Evolutionary conservation across 331 rosid genomes (phyloP), one percentile per base, ranked within the genome.

Genomic region (Malus hybrid): DNA sequence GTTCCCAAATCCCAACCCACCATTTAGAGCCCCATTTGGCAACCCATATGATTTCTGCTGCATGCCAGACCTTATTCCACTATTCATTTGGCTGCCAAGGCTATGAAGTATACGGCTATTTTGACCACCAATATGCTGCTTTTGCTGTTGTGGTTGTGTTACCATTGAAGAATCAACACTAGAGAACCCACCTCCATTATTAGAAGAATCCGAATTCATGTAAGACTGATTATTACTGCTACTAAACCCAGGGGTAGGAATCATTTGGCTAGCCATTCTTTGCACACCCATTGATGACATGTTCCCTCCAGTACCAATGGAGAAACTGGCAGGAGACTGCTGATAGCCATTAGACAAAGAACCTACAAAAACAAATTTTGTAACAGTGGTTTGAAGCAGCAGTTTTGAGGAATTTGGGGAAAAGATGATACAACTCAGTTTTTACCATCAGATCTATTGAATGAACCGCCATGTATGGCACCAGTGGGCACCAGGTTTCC

Each of bases 181-280:
- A 18, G 96, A 87, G 76, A 89, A 89, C 75, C 80, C 88, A 85
- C 78, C 77, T 60, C 89, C 82, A 75, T 75, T 88, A 74, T 77
- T 84, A 22, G 93, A 85, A 77, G 96, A 76, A 64, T 89, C 99
- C 75, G 81, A 19, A 80, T 85, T 88, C 85, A 77, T 78, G 78
- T 82, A 86, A 50, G 99, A 88, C 73, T 84, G 90, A 63, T 82
- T 87, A 65, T 39, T 80, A 81, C 75, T 83, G 70, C 81, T 87
- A 76, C 70, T 83, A 71, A 89, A 95, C 56, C 99, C 97, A 56
- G 99, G 97, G 53, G 99, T 90, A 48, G 99, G 99, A 83, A 95
- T 95, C 97, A 95, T 95, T 79, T 95, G 97, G 79, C 97, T 92
- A 29, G 93, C 46, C 65, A 80, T 79, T 81, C 93, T 85, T 74